Evolutionary conservation across 1,284 basidiomycete genomes (phyloP), one percentile per base, ranked within the genome.

Genomic region (Porogramme epimiltina): DNA sequence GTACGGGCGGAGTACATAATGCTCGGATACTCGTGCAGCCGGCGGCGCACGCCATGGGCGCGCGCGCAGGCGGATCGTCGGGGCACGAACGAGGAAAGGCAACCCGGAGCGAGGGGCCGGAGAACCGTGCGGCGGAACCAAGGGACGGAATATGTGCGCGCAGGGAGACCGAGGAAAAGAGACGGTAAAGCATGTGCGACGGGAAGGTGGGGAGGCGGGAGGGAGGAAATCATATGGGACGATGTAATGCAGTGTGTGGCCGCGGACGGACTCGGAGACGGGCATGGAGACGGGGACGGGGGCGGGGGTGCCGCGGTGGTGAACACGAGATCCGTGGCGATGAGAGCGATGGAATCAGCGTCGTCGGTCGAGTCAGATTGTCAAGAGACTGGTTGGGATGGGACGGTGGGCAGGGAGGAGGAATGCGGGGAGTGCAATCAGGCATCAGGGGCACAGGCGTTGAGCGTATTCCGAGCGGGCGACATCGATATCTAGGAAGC

Each of bases 341-440:
- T 24, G 36, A 3, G 25, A 16, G 16, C 22, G 34, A 18, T 19
- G 37, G 42, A 38, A 31, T n/a, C n/a, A 31, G 6, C 28, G 13
- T 6, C 28, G 28, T 37, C 41, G 39, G 41, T 52, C 47, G 45
- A 47, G 45, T 54, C 45, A 45, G 53, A 47, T 44, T 43, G 54
- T 28, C 43, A 42, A 41, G 28, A 19, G 41, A 31, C 42, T 47
- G 1, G 45, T 42, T 26, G 40, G 9, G 42, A 23, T 36, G 33
- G 20, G n/a, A 47, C n/a, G 36, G 15, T 23, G 11, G 43, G 22
- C n/a, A 42, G n/a, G 42, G 38, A 34, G 24, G 26, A 25, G 33
- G 40, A 37, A 34, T n/a, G n/a, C n/a, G 13, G 6, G 28, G 28
- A 31, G 28, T n/a, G 19, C 23, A 41, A 39, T 28, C 45, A 40